Base-by-base conservation (phyloP, 2,329 filamentous ascomycete species). In the Colletotrichum agaves region DNA sequence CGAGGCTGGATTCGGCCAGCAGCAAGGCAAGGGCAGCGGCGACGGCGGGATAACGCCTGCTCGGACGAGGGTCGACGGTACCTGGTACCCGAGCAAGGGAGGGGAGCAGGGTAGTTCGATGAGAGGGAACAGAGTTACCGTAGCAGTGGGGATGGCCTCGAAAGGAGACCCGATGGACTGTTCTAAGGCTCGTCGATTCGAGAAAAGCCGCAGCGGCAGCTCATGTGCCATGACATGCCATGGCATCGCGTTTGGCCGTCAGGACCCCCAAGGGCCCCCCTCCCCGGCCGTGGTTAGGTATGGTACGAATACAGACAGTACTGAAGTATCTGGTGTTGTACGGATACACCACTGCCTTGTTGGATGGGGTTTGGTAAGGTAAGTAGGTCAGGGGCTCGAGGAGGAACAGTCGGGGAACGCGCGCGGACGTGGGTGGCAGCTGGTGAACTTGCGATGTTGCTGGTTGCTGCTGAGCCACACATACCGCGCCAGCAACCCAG, bases 1-100 rank as follows among this genome's bases (percentile, higher is more conserved):
- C 80, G 78, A 81, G 77, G 78, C 77, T 79, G 79, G 77, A 78
- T 79, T 79, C 79, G 78, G 79, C 78, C 71, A 75, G 53, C 72
- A 75, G 76, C 78, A 81, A 78, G 81, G 80, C 71, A 74, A 76
- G 79, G 75, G 73, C 71, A 69, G 66, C 73, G 72, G 71, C 71
- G 47, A 62, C 41, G 58, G 63, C 59, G 67, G 73, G 71, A 57
- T 50, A 61, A 43, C 64, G 63, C 49, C 66, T 66, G 60, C 49
- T 69, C 52, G 52, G 67, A 71, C 64, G 63, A 53, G 64, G 64
- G 53, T 58, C 50, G 37, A 63, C 19, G 69, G 76, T 76, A 78
- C 74, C 73, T 74, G 78, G 80, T 82, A 80, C 77, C 77, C 33
- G 50, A 37, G 50, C 33, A 53, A 37, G 50, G 50, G 50, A n/a